Conservation (phyloP, 2,329 filamentous ascomycete genomes). For the Pseudogymnoascus sp. region DNA sequence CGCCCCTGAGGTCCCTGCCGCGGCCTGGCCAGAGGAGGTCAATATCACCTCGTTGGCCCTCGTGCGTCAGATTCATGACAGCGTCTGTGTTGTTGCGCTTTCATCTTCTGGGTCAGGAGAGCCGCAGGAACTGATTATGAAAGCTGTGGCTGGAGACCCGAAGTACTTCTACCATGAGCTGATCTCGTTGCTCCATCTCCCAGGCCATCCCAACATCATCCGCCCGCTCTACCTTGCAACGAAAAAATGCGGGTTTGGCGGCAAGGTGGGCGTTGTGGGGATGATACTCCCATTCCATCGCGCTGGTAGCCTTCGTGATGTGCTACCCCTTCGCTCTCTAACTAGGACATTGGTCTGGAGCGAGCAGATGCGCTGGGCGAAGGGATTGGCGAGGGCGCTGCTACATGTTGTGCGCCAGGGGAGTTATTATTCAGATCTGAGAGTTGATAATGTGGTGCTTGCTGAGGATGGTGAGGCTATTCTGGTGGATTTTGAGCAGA, state of each 20-base stretch:
- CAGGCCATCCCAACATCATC: slow-evolving; percentile 46
- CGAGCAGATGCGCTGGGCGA: neutral
- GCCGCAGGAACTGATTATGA: slow-evolving; percentile 43
- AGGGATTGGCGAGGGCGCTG: neutral
- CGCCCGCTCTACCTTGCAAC: slow-evolving; percentile 46
- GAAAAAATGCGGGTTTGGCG: slow-evolving; percentile 48
- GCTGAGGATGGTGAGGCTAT: slow-evolving; percentile 35
- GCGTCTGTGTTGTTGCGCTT: slow-evolving; percentile 43
- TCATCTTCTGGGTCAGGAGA: slow-evolving; percentile 20
- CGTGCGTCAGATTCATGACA: slow-evolving; percentile 49
- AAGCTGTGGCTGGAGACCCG: slow-evolving; percentile 48
- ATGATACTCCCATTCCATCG: slow-evolving; percentile 48
- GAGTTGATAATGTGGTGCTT: slow-evolving; percentile 13
- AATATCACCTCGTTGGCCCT: slow-evolving; percentile 44
- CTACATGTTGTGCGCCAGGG: neutral
- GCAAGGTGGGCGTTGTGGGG: slow-evolving; percentile 46
- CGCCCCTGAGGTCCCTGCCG: neutral
- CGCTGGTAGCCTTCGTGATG: slow-evolving; percentile 47
- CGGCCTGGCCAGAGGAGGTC: slow-evolving; percentile 27
- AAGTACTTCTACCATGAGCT: slow-evolving; percentile 57
- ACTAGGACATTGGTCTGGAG: neutral
- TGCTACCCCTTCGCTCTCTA: slow-evolving; percentile 36
- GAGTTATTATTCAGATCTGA: neutral
- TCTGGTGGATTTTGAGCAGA: slow-evolving; percentile 56
- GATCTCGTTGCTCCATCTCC: slow-evolving; percentile 44